Conservation (phyloP, 495 filamentous ascomycete genomes). For the Pseudomonodictys pantanalensis region DNA sequence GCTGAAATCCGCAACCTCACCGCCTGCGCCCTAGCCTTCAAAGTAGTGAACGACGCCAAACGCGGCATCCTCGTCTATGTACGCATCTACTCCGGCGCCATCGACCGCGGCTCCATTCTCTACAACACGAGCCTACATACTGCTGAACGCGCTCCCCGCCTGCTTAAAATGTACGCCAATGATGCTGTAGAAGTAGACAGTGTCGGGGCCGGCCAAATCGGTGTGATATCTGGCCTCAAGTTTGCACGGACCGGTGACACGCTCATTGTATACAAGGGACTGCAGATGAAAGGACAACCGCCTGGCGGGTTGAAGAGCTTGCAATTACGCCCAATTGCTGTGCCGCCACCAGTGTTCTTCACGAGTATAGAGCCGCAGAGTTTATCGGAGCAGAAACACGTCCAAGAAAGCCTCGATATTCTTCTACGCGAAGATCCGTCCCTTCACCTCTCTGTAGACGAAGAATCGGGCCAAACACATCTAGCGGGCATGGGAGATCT, state of each 20-base stretch:
- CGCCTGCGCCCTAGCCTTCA: constrained; percentile 87
- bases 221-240: constrained; percentile 91
- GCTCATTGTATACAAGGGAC: constrained; percentile 67
- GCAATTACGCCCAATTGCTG: constrained; percentile 81
- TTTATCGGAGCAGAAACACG: constrained; percentile 69
- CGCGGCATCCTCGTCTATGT: constrained; percentile 90
- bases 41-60: constrained; percentile 84
- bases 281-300: constrained; percentile 56
- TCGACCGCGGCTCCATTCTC: constrained; percentile 68
- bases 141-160: constrained; percentile 75
- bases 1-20: constrained; percentile 56
- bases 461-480: constrained; percentile 89
- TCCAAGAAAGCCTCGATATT: constrained; percentile 70
- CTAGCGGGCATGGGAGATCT: constrained; percentile 96
- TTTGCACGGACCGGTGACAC: constrained; percentile 91
- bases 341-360: constrained; percentile 94
- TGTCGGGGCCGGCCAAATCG: constrained; percentile 85
- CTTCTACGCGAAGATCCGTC: constrained; percentile 92
- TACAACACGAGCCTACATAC: constrained; percentile 85
- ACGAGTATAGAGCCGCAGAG: constrained; percentile 85
- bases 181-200: constrained; percentile 74
- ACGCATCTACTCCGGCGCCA: constrained; percentile 80
- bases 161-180: constrained; percentile 89
- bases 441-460: constrained; percentile 77
- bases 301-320: constrained; percentile 69